Evolutionary conservation across 2,329 filamentous ascomycete species (phyloP).

Genomic region (Epichloe brachyelytri): DNA sequence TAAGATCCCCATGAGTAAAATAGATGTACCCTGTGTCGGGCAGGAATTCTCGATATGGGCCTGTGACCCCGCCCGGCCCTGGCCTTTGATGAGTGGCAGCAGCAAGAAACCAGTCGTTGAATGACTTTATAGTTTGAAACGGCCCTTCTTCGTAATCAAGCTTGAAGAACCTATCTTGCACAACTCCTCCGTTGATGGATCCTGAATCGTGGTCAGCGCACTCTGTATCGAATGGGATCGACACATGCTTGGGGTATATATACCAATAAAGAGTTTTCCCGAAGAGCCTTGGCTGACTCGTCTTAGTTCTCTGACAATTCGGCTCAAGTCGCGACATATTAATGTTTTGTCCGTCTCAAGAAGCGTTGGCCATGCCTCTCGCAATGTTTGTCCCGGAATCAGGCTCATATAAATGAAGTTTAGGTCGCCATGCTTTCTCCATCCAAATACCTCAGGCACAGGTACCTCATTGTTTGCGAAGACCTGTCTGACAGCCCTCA

Average conservation of each 20-base stretch:
- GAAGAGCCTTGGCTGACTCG: neutral
- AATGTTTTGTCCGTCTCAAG: slow-evolving; percentile 9
- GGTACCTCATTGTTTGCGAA: neutral
- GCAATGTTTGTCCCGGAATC: slow-evolving; percentile 9
- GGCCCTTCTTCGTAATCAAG: slow-evolving; percentile 11
- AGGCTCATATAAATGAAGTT: slow-evolving; percentile 13
- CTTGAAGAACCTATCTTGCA: slow-evolving; percentile 13
- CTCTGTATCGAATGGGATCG: neutral
- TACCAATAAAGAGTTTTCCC: neutral
- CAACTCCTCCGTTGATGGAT: slow-evolving; percentile 11
- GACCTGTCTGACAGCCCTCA: neutral
- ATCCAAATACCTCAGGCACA: neutral
- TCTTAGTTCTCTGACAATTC: slow-evolving; percentile 4
- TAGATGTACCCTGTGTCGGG: slow-evolving; percentile 10
- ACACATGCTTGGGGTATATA: neutral
- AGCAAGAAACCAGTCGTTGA: slow-evolving; percentile 12
- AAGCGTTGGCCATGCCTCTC: slow-evolving; percentile 10
- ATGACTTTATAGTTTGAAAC: slow-evolving; percentile 9
- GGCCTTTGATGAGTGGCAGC: slow-evolving; percentile 10
- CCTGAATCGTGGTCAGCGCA: slow-evolving; percentile 6
- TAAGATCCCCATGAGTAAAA: slow-evolving; percentile 15
- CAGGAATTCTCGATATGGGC: slow-evolving; percentile 3
- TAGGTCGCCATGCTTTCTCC: neutral
- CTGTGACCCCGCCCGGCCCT: slow-evolving; percentile 4
- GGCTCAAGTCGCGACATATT: slow-evolving; percentile 6